Evolutionary conservation across 139 green algal species (phyloP).

Genomic region (Tetradesmus lagerheimii): DNA sequence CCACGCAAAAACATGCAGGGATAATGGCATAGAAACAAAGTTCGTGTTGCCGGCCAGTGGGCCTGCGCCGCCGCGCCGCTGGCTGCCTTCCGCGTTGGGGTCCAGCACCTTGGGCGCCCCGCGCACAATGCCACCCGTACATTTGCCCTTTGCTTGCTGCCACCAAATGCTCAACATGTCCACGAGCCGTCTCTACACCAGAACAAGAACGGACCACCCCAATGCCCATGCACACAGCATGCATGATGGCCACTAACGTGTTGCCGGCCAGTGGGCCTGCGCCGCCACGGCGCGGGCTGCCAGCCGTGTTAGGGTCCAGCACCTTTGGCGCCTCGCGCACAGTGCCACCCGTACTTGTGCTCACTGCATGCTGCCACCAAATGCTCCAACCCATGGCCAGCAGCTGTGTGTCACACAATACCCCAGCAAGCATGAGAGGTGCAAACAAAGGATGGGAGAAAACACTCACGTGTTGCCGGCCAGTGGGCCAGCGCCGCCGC

Average conservation of each 20-base stretch:
- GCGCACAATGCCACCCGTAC: too few species aligned
- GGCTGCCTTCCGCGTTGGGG: neutral
- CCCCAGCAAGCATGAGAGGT: too few species aligned
- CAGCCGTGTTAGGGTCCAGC: neutral
- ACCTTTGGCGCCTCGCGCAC: neutral
- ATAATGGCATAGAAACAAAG: neutral
- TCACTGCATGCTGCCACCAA: too few species aligned
- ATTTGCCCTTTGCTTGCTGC: too few species aligned
- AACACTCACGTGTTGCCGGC: neutral
- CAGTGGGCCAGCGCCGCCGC: neutral
- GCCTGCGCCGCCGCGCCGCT: too few species aligned
- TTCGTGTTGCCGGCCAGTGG: neutral
- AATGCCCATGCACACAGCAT: too few species aligned
- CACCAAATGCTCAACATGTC: too few species aligned
- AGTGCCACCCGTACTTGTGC: too few species aligned
- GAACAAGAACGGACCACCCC: too few species aligned
- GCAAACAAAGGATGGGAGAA: neutral
- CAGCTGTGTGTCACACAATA: too few species aligned
- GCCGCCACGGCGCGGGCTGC: neutral
- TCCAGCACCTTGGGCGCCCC: neutral
- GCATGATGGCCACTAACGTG: neutral
- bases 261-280: neutral
- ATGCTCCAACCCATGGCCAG: too few species aligned
- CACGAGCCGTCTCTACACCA: too few species aligned
- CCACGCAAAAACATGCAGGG: neutral